phyloP scores from a whole-genome alignment of 1,139 yeast species.

The Taphrina pruni region DNA sequence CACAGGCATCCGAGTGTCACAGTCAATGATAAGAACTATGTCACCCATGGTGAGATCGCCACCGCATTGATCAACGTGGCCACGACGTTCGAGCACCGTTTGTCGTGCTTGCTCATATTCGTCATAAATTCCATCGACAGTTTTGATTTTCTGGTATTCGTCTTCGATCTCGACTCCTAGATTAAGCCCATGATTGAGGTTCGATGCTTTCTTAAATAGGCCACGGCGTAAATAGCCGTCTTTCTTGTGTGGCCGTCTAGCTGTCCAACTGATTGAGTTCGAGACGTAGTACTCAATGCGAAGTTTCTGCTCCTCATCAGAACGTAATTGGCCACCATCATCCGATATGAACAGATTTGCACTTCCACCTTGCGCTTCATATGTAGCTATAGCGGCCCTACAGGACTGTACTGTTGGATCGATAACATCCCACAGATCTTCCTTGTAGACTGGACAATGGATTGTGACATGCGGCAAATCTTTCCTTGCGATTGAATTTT shows the following conservation, averaged over 20 bases:
- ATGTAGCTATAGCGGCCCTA: conserved; percentile 44
- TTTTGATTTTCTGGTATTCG: conserved; percentile 43
- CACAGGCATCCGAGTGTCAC: conserved; percentile 45
- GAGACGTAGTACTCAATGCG: conserved; percentile 43
- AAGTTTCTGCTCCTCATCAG: conserved; percentile 41
- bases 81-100: conserved; percentile 9
- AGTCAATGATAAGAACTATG: conserved; percentile 44
- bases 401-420: conserved; percentile 45
- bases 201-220: conserved; percentile 39
- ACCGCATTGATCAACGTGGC: conserved; percentile 31
- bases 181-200: conserved; percentile 39
- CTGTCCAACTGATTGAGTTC: conserved; percentile 43
- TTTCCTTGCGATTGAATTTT: conserved; percentile 40
- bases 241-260: conserved; percentile 44
- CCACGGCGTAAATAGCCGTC: conserved; percentile 42
- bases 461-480: conserved; percentile 44
- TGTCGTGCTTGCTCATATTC: conserved; percentile 39
- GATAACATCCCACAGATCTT: conserved; percentile 43
- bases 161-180: conserved; percentile 42
- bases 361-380: conserved; percentile 46
- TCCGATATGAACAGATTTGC: conserved; percentile 44
- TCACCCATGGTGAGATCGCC: conserved; percentile 44
- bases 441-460: conserved; percentile 44
- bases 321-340: conserved; percentile 45
- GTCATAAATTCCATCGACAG: conserved; percentile 40